These are phyloP conservation scores for Trypanosoma conorhini DNA, from an alignment of 208 protist species.

Conservation along the genomic window DNA sequence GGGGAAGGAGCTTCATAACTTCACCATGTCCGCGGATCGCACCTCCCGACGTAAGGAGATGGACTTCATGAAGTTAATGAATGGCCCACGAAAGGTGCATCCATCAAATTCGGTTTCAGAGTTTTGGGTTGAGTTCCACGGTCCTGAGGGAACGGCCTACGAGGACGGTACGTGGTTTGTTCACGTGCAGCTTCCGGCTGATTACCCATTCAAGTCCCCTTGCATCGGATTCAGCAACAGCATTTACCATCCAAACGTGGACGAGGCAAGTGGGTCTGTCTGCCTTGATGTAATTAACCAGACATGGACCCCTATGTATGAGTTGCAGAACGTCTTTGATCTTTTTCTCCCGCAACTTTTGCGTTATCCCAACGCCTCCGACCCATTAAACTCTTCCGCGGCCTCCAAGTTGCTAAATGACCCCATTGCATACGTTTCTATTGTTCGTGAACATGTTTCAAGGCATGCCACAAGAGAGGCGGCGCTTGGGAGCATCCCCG, in stretches of 20 bases:
- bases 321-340: constrained; percentile 93
- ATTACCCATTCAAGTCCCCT: constrained; percentile 99
- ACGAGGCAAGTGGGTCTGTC: constrained; percentile 97
- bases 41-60: constrained; percentile 88
- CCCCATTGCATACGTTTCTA: constrained; percentile 68
- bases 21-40: constrained; percentile 31
- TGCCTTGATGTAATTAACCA: constrained; percentile 99
- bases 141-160: constrained; percentile 97
- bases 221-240: constrained; percentile 98
- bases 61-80: constrained; percentile 98
- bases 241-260: constrained; percentile 99
- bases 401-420: constrained; percentile 93
- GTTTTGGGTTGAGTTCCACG: constrained; percentile 97
- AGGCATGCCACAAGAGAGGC: constrained; percentile 59
- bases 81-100: constrained; percentile 93
- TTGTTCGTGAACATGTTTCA: constrained; percentile 71
- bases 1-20: not conserved
- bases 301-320: constrained; percentile 99
- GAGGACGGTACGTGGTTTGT: constrained; percentile 97
- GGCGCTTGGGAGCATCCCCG: constrained; percentile 40
- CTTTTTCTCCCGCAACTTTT: constrained; percentile 98
- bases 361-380: constrained; percentile 97
- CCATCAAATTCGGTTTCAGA: constrained; percentile 92
- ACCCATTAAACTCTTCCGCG: constrained; percentile 97
- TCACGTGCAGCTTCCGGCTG: constrained; percentile 95